Evolutionary conservation across 2,329 filamentous ascomycete genomes (phyloP), one percentile per base, ranked within the genome.

Genomic region (Diaporthe australafricana): DNA sequence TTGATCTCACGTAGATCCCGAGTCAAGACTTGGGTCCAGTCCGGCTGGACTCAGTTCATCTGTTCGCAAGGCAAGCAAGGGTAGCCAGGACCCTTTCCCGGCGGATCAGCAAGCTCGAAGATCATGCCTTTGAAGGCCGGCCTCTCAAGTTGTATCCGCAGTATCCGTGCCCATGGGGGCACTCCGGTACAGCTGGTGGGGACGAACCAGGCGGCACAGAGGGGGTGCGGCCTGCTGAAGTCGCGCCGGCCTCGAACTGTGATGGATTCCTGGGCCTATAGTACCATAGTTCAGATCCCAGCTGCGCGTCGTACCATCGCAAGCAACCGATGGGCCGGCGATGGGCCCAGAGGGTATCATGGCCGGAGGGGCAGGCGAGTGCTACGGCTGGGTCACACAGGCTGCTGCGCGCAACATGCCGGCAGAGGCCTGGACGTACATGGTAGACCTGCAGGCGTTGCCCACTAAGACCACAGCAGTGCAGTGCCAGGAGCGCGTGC

Each of bases 1-100:
- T 70, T 57, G 60, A 57, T 60, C 68, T 56, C 53, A 62, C 53
- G 53, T 42, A 71, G 55, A 62, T 62, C 53, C 53, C 63, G 63
- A 71, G 70, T 68, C 70, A 71, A 71, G 63, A 69, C 48, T 70
- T 70, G 53, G 67, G 67, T 50, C 40, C n/a, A 62, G 67, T 60
- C 53, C 40, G 53, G 20, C 35, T 32, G 57, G 55, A 55, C 53
- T 71, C 68, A 63, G 60, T 60, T 70, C 52, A 50, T 60, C 70
- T 71, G 52, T 71, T 56, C 60, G 71, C 60, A 52, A 52, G 71
- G 60, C 53, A 52, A 57, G 48, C 53, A 40, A 53, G 68, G 71
- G 68, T 67, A 35, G 60, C 68, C 60, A 22, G 40, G 42, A 68
- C 45, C 70, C 63, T 45, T 65, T 50, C 30, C 30, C 45, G 47